Evolutionary conservation across 208 protist species (phyloP).

Genomic region (Kentomonas sorsogonicus): DNA sequence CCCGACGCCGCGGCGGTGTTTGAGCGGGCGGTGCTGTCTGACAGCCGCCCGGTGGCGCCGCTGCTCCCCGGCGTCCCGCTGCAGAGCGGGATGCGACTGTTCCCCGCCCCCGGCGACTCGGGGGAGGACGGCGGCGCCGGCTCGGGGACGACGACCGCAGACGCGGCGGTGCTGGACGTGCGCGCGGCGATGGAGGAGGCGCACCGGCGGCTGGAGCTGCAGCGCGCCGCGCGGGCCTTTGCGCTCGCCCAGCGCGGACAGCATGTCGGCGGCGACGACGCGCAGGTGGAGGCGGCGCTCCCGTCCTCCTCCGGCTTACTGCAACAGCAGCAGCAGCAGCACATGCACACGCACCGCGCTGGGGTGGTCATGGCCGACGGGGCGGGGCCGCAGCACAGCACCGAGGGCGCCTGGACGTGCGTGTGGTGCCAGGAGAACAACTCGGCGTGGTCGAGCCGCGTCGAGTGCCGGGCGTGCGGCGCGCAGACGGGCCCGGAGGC

Average conservation of each 20-base stretch:
- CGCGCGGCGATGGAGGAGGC: conserved; percentile 71
- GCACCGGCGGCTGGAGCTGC: conserved; percentile 50
- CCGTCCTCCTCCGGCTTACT: not conserved
- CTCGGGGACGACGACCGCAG: not conserved
- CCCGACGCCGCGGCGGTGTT: conserved; percentile 11
- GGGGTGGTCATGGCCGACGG: not conserved
- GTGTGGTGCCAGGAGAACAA: conserved; percentile 83
- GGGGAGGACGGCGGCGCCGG: not conserved
- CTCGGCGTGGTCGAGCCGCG: conserved; percentile 51
- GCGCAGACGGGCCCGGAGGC: conserved; percentile 74
- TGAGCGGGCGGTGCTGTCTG: not conserved
- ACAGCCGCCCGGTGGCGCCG: not conserved
- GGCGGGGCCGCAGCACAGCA: not conserved
- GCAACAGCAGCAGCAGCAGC: not conserved
- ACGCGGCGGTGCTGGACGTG: conserved; percentile 25
- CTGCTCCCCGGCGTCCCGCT: not conserved
- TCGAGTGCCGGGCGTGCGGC: conserved; percentile 67
- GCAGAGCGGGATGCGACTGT: conserved; percentile 13
- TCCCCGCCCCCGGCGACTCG: conserved; percentile 14
- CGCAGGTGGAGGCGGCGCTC: not conserved
- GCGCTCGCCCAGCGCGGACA: conserved; percentile 60
- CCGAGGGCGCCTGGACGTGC: conserved; percentile 56
- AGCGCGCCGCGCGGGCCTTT: conserved; percentile 50
- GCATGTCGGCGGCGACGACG: not conserved
- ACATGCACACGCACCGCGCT: not conserved